phyloP scores from a whole-genome alignment of 371 early-diverging fungal genomes.

The Chytridium lagenaria region DNA sequence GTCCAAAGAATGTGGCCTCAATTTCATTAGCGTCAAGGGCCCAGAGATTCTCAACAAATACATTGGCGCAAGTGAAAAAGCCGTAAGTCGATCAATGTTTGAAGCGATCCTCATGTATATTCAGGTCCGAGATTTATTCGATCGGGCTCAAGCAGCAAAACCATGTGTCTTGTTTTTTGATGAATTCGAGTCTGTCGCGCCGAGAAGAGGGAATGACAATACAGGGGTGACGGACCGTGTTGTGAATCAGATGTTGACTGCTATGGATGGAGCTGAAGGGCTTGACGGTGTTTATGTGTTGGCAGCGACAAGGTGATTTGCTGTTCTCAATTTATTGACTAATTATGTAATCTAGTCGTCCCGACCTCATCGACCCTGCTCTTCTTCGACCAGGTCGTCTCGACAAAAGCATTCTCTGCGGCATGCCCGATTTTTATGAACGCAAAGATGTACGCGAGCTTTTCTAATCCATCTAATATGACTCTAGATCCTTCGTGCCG shows the following conservation, averaged over 20 bases:
- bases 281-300: slow-evolving; percentile 89
- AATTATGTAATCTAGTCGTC: slow-evolving; percentile 44
- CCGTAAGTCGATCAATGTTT: slow-evolving; percentile 46
- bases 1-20: slow-evolving; percentile 88
- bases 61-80: slow-evolving; percentile 92
- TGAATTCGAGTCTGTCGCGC: slow-evolving; percentile 97
- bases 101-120: neutral
- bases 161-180: slow-evolving; percentile 96
- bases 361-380: slow-evolving; percentile 92
- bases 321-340: neutral
- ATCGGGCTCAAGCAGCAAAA: slow-evolving; percentile 87
- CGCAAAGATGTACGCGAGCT: slow-evolving; percentile 50
- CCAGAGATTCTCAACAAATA: slow-evolving; percentile 97
- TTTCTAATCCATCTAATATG: neutral
- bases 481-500: slow-evolving; percentile 49
- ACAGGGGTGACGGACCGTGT: slow-evolving; percentile 94
- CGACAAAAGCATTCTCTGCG: slow-evolving; percentile 91
- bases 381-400: slow-evolving; percentile 98
- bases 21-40: slow-evolving; percentile 96
- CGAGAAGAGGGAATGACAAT: slow-evolving; percentile 87
- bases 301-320: slow-evolving; percentile 88
- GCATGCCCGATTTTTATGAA: slow-evolving; percentile 78
- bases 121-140: slow-evolving; percentile 87
- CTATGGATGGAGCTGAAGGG: slow-evolving; percentile 97
- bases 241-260: slow-evolving; percentile 95